Base-by-base conservation (phyloP, 2,329 filamentous ascomycete species). In the Alternaria solani region DNA sequence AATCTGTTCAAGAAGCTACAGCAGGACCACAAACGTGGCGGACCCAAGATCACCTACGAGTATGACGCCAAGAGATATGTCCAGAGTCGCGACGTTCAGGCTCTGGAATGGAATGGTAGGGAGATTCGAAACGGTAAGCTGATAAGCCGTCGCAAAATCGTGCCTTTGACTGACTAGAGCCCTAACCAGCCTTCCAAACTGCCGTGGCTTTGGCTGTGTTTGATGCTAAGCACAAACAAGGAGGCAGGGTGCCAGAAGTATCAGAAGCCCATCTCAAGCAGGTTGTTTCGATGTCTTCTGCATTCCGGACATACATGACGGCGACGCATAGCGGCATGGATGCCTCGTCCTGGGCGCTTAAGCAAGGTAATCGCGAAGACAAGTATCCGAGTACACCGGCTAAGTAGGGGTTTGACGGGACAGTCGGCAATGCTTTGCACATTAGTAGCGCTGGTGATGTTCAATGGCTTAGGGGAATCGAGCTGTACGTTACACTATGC, bases 261-360 rank as follows among this genome's bases (percentile, higher is more conserved):
- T 57, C 43, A 11, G 49, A 61, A 14, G 41, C 48, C 16, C 62
- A 67, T 32, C 28, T 67, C n/a, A 53, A 42, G 16, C 56, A 59
- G 5, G 63, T 65, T 1, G 63, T 67, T 1, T 43, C 49, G n/a
- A 57, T 67, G 55, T 63, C 59, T 1, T 48, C 51, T 0, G 63
- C 58, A 2, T 67, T 67, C 34, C 51, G 51, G 8, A 39, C 56
- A 7, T 67, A 67, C 48, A 51, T 67, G 11, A 51, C 48, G 18
- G 55, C 55, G n/a, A 46, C 34, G 5, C 51, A 58, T 20, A 39
- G 30, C 4, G 59, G 59, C 1, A 54, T 58, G 39, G 55, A 62
- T 20, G 48, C 55, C 20, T 49, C 59, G 12, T 26, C 51, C 5
- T 49, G 25, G 44, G 59, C 55, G 6, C 26, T 43, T 14, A 62